Conservation (phyloP, 2,329 filamentous ascomycete genomes). For the Sporothrix pseudoabietina region DNA sequence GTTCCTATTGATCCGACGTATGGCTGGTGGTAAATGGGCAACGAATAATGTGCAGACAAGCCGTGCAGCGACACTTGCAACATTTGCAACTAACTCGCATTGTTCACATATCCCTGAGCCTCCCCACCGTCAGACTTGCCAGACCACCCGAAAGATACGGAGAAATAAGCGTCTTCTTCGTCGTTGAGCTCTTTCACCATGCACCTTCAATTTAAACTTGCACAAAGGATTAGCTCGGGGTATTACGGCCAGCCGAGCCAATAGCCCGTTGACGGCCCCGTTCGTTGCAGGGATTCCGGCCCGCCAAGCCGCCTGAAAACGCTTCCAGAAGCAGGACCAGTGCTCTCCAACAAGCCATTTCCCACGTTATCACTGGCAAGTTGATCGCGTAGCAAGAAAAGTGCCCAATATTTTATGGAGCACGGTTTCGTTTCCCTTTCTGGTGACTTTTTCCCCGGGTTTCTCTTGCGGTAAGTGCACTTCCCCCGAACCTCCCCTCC, state of each 20-base stretch:
- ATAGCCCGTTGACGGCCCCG: constrained; percentile 26
- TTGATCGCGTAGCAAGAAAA: not conserved
- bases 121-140: not conserved
- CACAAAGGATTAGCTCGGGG: constrained; percentile 23
- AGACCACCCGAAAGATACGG: not conserved
- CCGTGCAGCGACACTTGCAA: not conserved
- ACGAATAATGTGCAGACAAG: not conserved
- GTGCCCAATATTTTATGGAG: not conserved
- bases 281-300: constrained; percentile 26
- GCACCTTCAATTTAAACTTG: constrained; percentile 5
- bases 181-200: not conserved
- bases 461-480: not conserved
- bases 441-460: constrained; percentile 9
- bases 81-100: not conserved
- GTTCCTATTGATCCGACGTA: not conserved
- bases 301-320: constrained; percentile 22
- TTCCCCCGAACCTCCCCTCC: not conserved
- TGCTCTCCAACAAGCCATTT: not conserved
- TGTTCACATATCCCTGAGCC: not conserved
- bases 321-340: constrained; percentile 7
- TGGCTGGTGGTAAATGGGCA: not conserved
- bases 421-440: constrained; percentile 13
- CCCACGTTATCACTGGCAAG: constrained; percentile 8
- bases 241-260: constrained; percentile 27
- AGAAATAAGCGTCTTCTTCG: not conserved